A percentile compares a stretch with the other conserved stretches of the same genome.
Evolutionary conservation across 2,329 filamentous ascomycete genomes (phyloP).

Genomic region (Ceratocystiopsis sp.): DNA sequence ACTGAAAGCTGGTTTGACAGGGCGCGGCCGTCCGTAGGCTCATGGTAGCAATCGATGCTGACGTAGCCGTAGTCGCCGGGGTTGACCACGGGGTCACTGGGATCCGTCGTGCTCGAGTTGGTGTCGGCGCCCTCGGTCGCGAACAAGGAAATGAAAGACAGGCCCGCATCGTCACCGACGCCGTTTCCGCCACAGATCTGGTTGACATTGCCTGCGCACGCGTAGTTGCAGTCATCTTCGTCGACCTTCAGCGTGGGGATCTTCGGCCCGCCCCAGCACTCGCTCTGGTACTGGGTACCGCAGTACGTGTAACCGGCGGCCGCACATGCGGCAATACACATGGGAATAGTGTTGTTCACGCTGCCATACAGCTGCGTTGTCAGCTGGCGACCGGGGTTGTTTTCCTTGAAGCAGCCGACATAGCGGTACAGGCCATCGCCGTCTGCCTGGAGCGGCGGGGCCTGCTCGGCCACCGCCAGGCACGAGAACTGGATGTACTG

Average conservation of each 20-base stretch:
- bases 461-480: constrained; percentile 33
- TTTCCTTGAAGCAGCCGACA: constrained; percentile 37
- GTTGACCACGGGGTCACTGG: constrained; percentile 18
- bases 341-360: constrained; percentile 23
- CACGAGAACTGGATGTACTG: constrained; percentile 34
- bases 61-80: constrained; percentile 16
- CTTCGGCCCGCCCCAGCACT: constrained; percentile 37
- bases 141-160: constrained; percentile 31
- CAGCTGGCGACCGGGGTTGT: constrained; percentile 36
- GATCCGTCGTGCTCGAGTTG: constrained; percentile 5
- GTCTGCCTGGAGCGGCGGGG: constrained; percentile 26
- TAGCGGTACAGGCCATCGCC: constrained; percentile 34
- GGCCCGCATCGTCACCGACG: constrained; percentile 15
- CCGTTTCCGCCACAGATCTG: constrained; percentile 38
- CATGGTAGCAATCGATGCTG: constrained; percentile 20
- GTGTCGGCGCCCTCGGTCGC: constrained; percentile 16
- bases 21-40: constrained; percentile 10
- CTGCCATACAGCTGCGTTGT: constrained; percentile 23
- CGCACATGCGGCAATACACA: constrained; percentile 28
- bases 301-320: constrained; percentile 23
- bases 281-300: constrained; percentile 29
- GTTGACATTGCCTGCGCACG: constrained; percentile 30
- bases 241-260: constrained; percentile 26
- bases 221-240: constrained; percentile 31
- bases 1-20: constrained; percentile 8